Evolutionary conservation across 179 eudicot species (phyloP), one percentile per base, ranked within the genome.

Genomic region (Corrigiola litoralis): DNA sequence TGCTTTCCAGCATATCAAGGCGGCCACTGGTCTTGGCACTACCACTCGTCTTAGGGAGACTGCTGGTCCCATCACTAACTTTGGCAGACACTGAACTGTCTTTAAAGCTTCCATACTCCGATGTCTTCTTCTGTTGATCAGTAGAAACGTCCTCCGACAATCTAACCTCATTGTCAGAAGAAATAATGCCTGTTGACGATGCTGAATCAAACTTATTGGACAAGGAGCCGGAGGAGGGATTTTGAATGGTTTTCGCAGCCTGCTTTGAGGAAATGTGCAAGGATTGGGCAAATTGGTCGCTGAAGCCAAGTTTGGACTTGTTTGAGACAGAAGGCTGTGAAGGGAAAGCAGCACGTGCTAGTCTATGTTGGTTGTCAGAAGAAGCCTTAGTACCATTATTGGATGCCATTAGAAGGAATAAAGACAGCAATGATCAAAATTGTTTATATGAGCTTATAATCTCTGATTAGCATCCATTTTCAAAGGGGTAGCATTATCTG

Each of bases 11-110:
- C 66, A 77, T 63, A 23, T 77, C 80, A 63, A 61, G 78, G 1
- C 81, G 81, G 52, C 78, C 85, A 64, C 87, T 78, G 34, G 77
- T 72, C 58, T 80, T 83, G 49, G 86, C 77, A 58, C 84, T 84
- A 33, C 84, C 86, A 63, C 89, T 85, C 4, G 82, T 81, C 74
- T 86, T 85, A 12, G 75, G 77, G 45, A 81, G 65, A 72, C 88
- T 84, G 62, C 83, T 72, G 27, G 77, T 70, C 16, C 84, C 87
- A 77, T 83, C 90, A 58, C 87, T 83, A 18, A 77, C 64, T 82
- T 82, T 85, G 23, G 76, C 72, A 23, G 80, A 67, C n/a, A 68
- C 68, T 16, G 70, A 77, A 54, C 80, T 69, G 63, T 76, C 66
- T 69, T 76, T 71, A 32, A 66, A 65, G 29, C 72, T 75, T 45